Evolutionary conservation across 805 yeast genomes (phyloP).

Genomic region (Citeromyces matritensis): DNA sequence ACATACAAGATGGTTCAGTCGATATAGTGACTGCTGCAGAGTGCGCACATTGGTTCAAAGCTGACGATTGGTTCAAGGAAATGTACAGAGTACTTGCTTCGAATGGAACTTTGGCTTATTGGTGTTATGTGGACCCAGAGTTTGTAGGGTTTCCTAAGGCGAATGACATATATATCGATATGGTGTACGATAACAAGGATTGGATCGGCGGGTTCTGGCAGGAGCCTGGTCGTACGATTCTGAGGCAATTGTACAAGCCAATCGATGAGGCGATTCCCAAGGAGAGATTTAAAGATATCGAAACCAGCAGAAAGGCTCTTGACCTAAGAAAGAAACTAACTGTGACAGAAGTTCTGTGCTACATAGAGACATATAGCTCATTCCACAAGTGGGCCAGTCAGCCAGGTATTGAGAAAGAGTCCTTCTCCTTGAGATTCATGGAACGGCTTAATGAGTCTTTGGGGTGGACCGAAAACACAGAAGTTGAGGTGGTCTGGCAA

Average conservation of each 20-base stretch:
- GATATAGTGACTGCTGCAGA: constrained; percentile 73
- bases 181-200: constrained; percentile 24
- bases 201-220: constrained; percentile 68
- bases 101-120: constrained; percentile 43
- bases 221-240: constrained; percentile 56
- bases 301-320: no score
- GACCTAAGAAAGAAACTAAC: no score
- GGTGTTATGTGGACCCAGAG: constrained; percentile 69
- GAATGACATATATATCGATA: constrained; percentile 29
- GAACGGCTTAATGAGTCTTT: no score
- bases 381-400: no score
- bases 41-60: constrained; percentile 69
- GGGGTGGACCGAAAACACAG: no score
- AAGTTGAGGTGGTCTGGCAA: no score
- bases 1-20: constrained; percentile 13
- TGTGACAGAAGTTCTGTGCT: no score
- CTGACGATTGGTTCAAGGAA: constrained; percentile 12
- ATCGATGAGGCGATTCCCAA: constrained; percentile 24
- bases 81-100: constrained; percentile 19
- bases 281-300: constrained; percentile 22
- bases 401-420: no score
- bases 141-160: constrained; percentile 35
- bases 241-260: constrained; percentile 27
- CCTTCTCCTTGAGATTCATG: no score
- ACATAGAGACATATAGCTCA: no score